These are phyloP conservation scores for Cucumis sativus DNA, from an alignment of 306 rosid genomes.

Conservation along the genomic window Cucumber_9930_V3 NC_026657.2:20036501-20037000, in stretches of 20 bases:
- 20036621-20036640: background rate
- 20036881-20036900: slow-evolving; percentile 86
- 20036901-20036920: slow-evolving; percentile 62
- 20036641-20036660: no score
- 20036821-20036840: background rate
- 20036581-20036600: background rate
- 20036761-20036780: background rate
- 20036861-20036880: slow-evolving; percentile 85
- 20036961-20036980: slow-evolving; percentile 72
- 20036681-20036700: background rate
- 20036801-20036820: background rate
- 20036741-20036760: background rate
- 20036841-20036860: slow-evolving; percentile 31
- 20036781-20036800: background rate
- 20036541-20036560: slow-evolving; percentile 1
- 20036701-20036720: background rate
- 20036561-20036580: background rate
- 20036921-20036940: slow-evolving; percentile 59
- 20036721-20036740: background rate
- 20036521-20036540: slow-evolving; percentile 64
- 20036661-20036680: no score
- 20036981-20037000: slow-evolving; percentile 61
- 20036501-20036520: slow-evolving; percentile 96
- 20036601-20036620: background rate
- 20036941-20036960: slow-evolving; percentile 75